Percentiles rank a stretch among this genome's conserved stretches.
Conservation (phyloP, 257 asterid genomes). For the Penstemon barbatus region DNA sequence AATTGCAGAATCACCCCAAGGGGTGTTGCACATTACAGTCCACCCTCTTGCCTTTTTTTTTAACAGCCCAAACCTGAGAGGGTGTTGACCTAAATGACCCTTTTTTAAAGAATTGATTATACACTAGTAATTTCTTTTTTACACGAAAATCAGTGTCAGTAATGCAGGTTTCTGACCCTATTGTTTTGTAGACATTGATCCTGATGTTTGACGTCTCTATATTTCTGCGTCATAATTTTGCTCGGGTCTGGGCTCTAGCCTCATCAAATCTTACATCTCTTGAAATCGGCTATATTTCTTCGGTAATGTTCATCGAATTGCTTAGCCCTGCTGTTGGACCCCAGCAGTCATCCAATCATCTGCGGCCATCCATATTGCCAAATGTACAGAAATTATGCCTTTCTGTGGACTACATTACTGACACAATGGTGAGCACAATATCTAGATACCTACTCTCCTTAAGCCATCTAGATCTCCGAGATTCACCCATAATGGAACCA, state of each 20-base stretch:
- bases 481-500: slow-evolving; percentile 89
- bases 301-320: slow-evolving; percentile 79
- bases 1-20: no score
- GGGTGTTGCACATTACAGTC: no score
- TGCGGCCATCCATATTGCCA: slow-evolving; percentile 55
- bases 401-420: slow-evolving; percentile 90
- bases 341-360: slow-evolving; percentile 41
- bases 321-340: slow-evolving; percentile 67
- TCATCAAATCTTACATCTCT: slow-evolving; percentile 69
- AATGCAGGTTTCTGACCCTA: slow-evolving; percentile 30
- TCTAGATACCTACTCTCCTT: slow-evolving; percentile 55
- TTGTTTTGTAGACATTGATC: slow-evolving; percentile 70
- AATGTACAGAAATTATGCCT: slow-evolving; percentile 71
- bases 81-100: not conserved
- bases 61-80: not conserved
- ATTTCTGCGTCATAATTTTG: slow-evolving; percentile 70
- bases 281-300: slow-evolving; percentile 83
- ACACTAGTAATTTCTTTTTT: not conserved
- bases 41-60: no score
- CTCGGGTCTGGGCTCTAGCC: slow-evolving; percentile 79
- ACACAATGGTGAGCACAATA: slow-evolving; percentile 75
- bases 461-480: slow-evolving; percentile 89
- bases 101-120: not conserved
- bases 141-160: not conserved
- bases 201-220: slow-evolving; percentile 88